Base-by-base conservation (phyloP, 2,329 filamentous ascomycete genomes). In the Fusarium oxysporum region DNA sequence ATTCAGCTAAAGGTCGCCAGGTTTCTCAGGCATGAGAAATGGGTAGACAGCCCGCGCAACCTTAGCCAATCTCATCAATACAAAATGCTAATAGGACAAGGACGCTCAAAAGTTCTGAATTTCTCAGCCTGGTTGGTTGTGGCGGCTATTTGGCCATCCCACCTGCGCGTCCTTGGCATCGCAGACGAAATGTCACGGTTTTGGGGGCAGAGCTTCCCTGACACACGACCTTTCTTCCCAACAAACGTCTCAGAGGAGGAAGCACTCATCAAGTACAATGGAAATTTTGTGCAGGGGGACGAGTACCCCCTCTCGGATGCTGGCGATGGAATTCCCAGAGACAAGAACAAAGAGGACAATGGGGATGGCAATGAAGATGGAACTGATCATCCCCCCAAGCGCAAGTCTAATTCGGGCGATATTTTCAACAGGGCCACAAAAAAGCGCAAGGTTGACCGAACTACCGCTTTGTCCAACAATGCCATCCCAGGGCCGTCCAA, bases 51-150 rank as follows among this genome's bases (percentile, higher is more conserved):
- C n/a, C 40, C 38, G 17, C n/a, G n/a, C 17, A 21, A 1, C n/a
- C 30, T 32, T 16, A 10, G n/a, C 30, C 2, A 2, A 8, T 33
- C 6, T 5, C 19, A 8, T 12, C 13, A 33, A 6, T 57, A 45
- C 21, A 2, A 7, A 21, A 32, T 21, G 7, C 9, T 57, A 6
- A 8, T 1, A 25, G 54, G 28, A 0, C 5, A 4, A 8, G 13
- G n/a, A 33, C 54, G 54, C 30, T 5, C 6, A 28, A 57, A 13
- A 25, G 1, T 3, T 3, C 38, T 57, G 5, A 25, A 45, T 4
- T 45, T 57, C 21, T 33, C 54, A 33, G 23, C 23, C 21, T 35
- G 54, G 54, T 11, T 57, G n/a, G 9, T 57, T 17, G 38, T 57
- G 11, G 54, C 54, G 30, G 54, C 54, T 30, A 33, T 16, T 32